Evolutionary conservation across 179 eudicot species (phyloP).

Genomic region (Camellia oleifera): DNA sequence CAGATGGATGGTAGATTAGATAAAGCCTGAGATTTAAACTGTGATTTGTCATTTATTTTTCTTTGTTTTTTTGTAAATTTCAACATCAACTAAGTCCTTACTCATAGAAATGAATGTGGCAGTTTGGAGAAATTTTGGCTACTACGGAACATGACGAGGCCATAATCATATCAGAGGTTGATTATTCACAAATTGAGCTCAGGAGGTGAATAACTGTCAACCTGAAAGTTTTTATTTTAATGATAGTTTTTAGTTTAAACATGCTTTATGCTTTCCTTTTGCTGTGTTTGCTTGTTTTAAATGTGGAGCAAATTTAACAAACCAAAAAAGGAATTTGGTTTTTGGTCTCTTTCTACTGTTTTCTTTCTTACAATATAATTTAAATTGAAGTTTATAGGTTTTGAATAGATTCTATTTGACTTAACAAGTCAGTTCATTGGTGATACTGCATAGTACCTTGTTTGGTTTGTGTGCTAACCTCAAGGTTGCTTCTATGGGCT

Average conservation of each 20-base stretch:
- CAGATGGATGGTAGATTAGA: too few relatives aligned
- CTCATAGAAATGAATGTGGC: conserved; percentile 13
- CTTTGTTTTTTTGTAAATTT: too few relatives aligned
- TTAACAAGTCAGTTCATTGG: neutral
- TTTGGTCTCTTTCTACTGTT: too few relatives aligned
- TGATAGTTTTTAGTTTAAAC: too few relatives aligned
- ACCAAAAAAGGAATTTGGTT: too few relatives aligned
- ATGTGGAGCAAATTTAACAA: too few relatives aligned
- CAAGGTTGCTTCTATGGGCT: neutral
- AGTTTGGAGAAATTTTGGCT: conserved; percentile 94
- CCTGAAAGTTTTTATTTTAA: neutral
- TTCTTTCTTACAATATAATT: too few relatives aligned
- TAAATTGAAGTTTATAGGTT: too few relatives aligned
- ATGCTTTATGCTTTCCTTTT: neutral
- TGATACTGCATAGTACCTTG: neutral
- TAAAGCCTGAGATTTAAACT: too few relatives aligned
- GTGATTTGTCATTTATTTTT: too few relatives aligned
- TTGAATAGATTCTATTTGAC: too few relatives aligned
- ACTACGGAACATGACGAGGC: conserved; percentile 91
- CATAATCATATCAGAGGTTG: conserved; percentile 67
- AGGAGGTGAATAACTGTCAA: conserved; percentile 51
- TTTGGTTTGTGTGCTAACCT: neutral
- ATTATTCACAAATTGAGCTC: conserved; percentile 73
- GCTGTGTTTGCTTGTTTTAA: neutral
- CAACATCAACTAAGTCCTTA: neutral